These are phyloP conservation scores for Notholithocarpus densiflorus DNA, from an alignment of 306 rosid species.

Conservation along the genomic window DNA sequence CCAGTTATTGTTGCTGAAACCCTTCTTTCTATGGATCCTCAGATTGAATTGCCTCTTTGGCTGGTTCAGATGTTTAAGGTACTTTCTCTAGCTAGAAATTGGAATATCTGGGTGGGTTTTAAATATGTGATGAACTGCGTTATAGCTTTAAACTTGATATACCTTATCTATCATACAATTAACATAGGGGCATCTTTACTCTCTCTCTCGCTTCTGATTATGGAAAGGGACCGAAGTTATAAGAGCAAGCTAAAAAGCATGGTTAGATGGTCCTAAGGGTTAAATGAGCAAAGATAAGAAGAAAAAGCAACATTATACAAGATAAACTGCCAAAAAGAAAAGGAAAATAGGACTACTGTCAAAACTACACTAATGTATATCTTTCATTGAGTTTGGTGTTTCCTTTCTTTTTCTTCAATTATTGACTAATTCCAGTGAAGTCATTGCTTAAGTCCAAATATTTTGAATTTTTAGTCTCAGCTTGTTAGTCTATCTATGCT, in stretches of 20 bases:
- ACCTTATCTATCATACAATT: neutral
- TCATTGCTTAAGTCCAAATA: neutral
- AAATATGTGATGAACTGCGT: neutral
- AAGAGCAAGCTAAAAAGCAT: neutral
- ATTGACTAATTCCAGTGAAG: neutral
- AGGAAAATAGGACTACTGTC: neutral
- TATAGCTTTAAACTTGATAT: neutral
- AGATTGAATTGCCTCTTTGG: constrained; percentile 92
- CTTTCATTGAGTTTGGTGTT: neutral
- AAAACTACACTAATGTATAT: neutral
- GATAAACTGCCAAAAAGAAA: too few relatives aligned
- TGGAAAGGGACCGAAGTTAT: neutral
- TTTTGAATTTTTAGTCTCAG: neutral
- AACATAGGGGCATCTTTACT: neutral
- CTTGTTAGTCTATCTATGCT: neutral
- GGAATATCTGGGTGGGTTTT: neutral
- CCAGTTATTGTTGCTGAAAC: constrained; percentile 83
- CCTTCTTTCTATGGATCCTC: constrained; percentile 76
- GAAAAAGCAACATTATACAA: too few relatives aligned
- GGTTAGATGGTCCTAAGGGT: neutral
- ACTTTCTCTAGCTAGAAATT: constrained; percentile 28
- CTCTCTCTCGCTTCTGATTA: neutral
- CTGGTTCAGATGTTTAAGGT: constrained; percentile 90
- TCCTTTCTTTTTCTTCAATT: neutral
- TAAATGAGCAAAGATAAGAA: neutral